Evolutionary conservation across 169 alveolate genomes (phyloP).

Genomic region (Amoebophrya sp.): DNA sequence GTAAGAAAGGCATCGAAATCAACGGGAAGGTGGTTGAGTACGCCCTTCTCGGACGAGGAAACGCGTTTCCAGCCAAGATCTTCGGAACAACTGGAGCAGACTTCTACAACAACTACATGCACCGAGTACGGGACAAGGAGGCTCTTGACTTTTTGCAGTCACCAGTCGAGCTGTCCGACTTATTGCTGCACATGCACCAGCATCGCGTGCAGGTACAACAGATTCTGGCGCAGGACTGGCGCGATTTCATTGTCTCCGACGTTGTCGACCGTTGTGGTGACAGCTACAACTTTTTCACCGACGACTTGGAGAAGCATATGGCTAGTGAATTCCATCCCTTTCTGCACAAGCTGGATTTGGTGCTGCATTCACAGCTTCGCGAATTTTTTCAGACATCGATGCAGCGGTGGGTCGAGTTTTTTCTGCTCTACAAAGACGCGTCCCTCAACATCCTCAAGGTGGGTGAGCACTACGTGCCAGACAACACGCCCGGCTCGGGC

Average conservation of each 20-base stretch:
- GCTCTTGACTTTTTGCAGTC: not conserved
- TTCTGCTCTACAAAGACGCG: not conserved
- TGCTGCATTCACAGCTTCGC: not conserved
- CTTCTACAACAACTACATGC: not conserved
- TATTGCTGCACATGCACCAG: not conserved
- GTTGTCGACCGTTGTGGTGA: not conserved
- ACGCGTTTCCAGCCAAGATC: not conserved
- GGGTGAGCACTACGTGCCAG: not conserved
- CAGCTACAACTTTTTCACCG: not conserved
- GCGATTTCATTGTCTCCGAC: not conserved
- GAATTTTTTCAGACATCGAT: not conserved
- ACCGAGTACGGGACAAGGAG: not conserved
- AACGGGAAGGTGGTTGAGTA: too few species aligned
- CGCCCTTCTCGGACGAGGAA: not conserved
- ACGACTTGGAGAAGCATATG: not conserved
- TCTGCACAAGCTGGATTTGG: not conserved
- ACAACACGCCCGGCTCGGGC: not conserved
- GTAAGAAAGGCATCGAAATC: too few species aligned
- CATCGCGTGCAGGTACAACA: not conserved
- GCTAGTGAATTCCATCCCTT: not conserved
- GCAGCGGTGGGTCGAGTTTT: not conserved
- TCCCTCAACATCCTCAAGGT: not conserved
- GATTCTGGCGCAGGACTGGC: not conserved
- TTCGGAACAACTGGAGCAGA: not conserved
- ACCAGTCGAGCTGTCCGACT: not conserved